A percentile compares a stretch with the other conserved stretches of the same genome.
Conservation (phyloP, 371 early-diverging fungal genomes). For the Circinella minor region DNA sequence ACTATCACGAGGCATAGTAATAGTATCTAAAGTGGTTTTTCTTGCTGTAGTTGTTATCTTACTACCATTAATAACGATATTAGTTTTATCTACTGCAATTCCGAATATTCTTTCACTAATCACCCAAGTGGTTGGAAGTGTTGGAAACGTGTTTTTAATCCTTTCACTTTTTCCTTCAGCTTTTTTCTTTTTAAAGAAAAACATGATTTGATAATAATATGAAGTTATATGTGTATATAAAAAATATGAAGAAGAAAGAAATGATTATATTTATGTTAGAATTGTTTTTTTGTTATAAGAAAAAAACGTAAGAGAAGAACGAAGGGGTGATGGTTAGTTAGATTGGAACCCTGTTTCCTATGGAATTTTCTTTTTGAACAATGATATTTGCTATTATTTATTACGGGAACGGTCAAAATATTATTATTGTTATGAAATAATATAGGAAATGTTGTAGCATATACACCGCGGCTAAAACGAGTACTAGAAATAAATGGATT, state of each 20-base stretch:
- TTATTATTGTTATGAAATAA: too few relatives aligned
- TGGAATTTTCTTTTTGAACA: too few relatives aligned
- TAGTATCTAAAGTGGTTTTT: background rate
- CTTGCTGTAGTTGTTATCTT: background rate
- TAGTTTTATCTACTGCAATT: slow-evolving; percentile 17
- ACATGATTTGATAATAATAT: slow-evolving; percentile 4
- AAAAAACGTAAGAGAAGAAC: slow-evolving; percentile 9
- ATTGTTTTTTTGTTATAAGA: background rate
- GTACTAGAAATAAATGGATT: too few relatives aligned
- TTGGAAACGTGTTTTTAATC: slow-evolving; percentile 8
- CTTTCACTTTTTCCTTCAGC: slow-evolving; percentile 1
- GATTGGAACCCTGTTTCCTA: too few relatives aligned
- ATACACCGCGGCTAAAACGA: too few relatives aligned
- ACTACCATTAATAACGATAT: background rate
- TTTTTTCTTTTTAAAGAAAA: slow-evolving; percentile 19
- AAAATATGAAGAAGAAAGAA: background rate
- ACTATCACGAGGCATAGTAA: background rate
- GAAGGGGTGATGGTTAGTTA: background rate
- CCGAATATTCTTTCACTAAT: slow-evolving; percentile 16
- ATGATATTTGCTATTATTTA: too few relatives aligned
- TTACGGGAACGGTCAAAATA: too few relatives aligned
- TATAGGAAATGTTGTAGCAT: too few relatives aligned
- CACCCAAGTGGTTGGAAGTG: slow-evolving; percentile 16
- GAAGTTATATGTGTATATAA: too few relatives aligned
- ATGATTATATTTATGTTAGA: background rate